Evolutionary conservation across 2,329 filamentous ascomycete species (phyloP), one percentile per base, ranked within the genome.

Genomic region (Phaeosphaeria sp.): DNA sequence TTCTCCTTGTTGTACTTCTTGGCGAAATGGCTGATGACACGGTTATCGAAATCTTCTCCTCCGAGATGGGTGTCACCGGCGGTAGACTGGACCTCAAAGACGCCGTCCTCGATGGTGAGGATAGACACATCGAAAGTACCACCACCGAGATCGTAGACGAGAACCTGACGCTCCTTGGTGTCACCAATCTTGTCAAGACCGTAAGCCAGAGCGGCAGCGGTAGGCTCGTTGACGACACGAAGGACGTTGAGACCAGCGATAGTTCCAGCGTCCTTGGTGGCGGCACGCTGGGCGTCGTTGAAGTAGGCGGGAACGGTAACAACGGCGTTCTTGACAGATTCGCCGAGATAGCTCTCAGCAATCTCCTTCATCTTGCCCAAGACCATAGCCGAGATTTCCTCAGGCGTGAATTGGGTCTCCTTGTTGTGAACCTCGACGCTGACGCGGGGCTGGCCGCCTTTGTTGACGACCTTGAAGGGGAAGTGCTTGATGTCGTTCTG

Each of bases 1-100:
- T 97, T 87, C 87, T 97, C 95, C 90, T 97, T 97, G 90, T 98
- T 98, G 89, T 96, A 98, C 73, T 87, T 85, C 90, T 98, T 97
- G 85, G 90, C 89, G 78, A 98, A 92, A 88, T 94, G 87, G 86
- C 91, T 92, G 84, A 98, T 97, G 80, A 98, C 87, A 78, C 94
- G 90, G 87, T 98, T 93, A 81, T 98, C 94, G 80, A 98, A 98
- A 84, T 98, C 94, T 82, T 98, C 93, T 89, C 93, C 93, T 90
- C 93, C 93, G 71, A 97, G 88, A 81, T 97, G 93, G 73, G 93
- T 97, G 80, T 97, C 93, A 92, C 93, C 93, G 77, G 93, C 92
- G 73, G 93, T 97, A 80, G 93, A 91, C 81, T 94, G 82, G 71
- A 97, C 93, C 85, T 97, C 93, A 77, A 97, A 97, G 71, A 96